Percentiles rank a stretch among this genome's conserved stretches.
These are phyloP conservation scores for Rosa hybrid DNA, from an alignment of 331 rosid species.

Conservation along the genomic window DNA sequence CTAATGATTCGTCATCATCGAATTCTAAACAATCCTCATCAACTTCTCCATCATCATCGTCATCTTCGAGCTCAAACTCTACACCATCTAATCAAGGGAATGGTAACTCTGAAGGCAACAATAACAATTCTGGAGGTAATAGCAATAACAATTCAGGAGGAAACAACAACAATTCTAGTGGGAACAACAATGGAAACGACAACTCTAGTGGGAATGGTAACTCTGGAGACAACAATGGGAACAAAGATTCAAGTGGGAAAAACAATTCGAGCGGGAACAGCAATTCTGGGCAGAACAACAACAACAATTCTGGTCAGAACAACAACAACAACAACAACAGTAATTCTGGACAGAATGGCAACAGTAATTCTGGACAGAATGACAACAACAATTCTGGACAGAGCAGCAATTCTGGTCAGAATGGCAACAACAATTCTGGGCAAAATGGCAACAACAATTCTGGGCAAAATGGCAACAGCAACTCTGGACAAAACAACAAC, in stretches of 20 bases:
- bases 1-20: conserved; percentile 8
- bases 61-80: not conserved
- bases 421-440: not conserved
- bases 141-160: not conserved
- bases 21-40: conserved; percentile 9
- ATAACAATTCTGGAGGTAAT: not conserved
- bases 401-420: not conserved
- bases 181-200: not conserved
- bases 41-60: not conserved
- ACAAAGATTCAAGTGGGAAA: not conserved
- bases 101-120: not conserved
- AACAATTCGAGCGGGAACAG: not conserved
- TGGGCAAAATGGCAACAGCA: not conserved
- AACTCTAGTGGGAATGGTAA: not conserved
- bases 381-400: not conserved
- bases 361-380: not conserved
- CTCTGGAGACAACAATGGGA: not conserved
- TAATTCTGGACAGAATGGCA: not conserved
- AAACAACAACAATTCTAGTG: not conserved
- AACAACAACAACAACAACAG: not conserved
- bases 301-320: not conserved
- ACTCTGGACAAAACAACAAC: not conserved
- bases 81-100: not conserved
- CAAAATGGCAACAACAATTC: not conserved
- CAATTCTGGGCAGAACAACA: not conserved